phyloP scores from a whole-genome alignment of 179 eudicot genomes.

The Carnegiea gigantea region DNA sequence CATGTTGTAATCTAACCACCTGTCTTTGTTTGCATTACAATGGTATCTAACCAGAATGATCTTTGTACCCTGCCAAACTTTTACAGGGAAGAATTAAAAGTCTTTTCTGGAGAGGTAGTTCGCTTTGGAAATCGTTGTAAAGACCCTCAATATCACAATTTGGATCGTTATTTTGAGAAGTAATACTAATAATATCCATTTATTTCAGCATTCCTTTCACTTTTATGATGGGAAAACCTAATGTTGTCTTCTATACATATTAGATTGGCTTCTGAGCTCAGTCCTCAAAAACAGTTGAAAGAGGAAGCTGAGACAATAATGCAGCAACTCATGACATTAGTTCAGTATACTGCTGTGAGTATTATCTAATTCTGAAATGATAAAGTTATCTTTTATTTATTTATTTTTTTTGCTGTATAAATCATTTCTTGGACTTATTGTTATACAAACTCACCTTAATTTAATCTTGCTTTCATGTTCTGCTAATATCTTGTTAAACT shows the following conservation, averaged over 20 bases:
- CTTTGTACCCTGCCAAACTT: constrained; percentile 13
- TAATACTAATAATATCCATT: constrained; percentile 34
- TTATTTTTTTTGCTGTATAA: background rate
- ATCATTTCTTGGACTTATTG: background rate
- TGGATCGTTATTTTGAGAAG: constrained; percentile 98
- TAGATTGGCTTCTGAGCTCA: constrained; percentile 78
- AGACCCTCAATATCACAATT: constrained; percentile 98
- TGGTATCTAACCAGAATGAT: constrained; percentile 8
- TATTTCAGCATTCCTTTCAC: constrained; percentile 9
- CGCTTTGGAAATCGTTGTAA: constrained; percentile 98
- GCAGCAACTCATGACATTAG: constrained; percentile 67
- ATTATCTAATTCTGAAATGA: constrained; percentile 6
- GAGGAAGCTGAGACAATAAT: constrained; percentile 77
- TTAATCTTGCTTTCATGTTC: background rate
- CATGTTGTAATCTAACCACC: constrained; percentile 3
- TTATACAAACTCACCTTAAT: background rate
- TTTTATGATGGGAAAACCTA: constrained; percentile 6
- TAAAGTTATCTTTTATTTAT: background rate
- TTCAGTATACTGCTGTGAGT: constrained; percentile 95
- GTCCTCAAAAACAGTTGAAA: constrained; percentile 70
- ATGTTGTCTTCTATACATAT: constrained; percentile 7
- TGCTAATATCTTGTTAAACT: background rate
- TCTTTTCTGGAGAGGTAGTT: constrained; percentile 90
- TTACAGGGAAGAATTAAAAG: constrained; percentile 83
- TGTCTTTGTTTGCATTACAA: background rate